Base-by-base conservation (phyloP, 2,329 filamentous ascomycete species). In the Arthrobotrys entomopaga region DNA sequence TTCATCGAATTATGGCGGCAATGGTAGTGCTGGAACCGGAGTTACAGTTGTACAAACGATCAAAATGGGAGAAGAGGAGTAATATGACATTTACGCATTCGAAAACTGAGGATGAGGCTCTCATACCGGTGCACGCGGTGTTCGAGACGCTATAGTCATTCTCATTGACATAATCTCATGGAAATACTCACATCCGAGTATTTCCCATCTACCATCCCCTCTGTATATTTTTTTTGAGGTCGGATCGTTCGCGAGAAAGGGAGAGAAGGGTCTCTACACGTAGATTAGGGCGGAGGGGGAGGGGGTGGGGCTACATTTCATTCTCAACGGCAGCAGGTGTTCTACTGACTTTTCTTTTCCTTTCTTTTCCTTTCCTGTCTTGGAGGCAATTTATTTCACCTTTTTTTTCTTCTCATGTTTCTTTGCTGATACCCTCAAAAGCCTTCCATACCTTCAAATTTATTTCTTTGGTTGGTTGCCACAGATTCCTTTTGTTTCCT, bases 351-450 rank as follows among this genome's bases (percentile, higher is more conserved):
- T 43, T 61, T 13, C 20, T 8, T 24, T 26, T 40, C 34, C 49
- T 16, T 42, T 40, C 24, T 49, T 26, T 26, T 20, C 22, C 57
- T 40, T 54, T 64, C 34, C 26, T 15, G 2, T 8, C n/a, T 20
- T 56, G 29, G 52, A 42, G 22, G 26, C 16, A 42, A 11, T 46
- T 38, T 26, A 46, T 42, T 29, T 61, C 43, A 6, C 40, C 50
- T 52, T 16, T 24, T 43, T 20, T 61, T 54, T 48, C 40, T 8
- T 40, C 16, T 29, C 34, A 11, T 46, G 29, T 57, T 19, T 13
- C 48, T 7, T 34, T 48, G 19, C 50, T 73, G 67, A 73, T 73
- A 73, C 67, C 67, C 67, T 65, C 20, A 65, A 73, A 73, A 65
- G 60, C 29, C 49, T 53, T 48, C 29, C 42, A 48, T 52, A 26